phyloP scores from a whole-genome alignment of 352 stramenopile species.

The Pythium diclinum region DNA sequence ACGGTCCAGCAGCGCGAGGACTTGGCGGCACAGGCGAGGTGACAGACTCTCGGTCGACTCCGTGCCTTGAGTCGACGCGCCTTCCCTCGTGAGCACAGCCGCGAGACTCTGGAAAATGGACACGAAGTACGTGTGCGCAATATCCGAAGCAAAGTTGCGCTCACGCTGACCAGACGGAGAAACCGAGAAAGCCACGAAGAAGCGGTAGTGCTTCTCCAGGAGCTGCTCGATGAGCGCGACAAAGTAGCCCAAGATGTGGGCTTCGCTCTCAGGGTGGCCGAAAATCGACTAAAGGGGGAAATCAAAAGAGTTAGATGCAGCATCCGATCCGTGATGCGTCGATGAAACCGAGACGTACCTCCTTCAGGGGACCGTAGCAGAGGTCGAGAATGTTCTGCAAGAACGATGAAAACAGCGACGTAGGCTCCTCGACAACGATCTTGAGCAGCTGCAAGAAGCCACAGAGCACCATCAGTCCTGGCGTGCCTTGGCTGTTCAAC shows the following conservation, averaged over 20 bases:
- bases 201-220: conserved; percentile 78
- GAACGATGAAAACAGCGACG: conserved; percentile 66
- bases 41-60: conserved; percentile 29
- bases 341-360: conserved; percentile 34
- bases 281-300: conserved; percentile 57
- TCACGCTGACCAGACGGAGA: conserved; percentile 48
- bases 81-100: conserved; percentile 53
- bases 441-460: conserved; percentile 75
- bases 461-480: conserved; percentile 67
- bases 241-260: conserved; percentile 65
- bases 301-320: neutral
- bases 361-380: conserved; percentile 74
- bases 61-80: conserved; percentile 21
- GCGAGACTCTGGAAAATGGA: conserved; percentile 77
- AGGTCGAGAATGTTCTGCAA: conserved; percentile 74
- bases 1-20: conserved; percentile 61
- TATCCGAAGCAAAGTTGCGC: conserved; percentile 57
- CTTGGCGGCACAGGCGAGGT: conserved; percentile 66
- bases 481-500: conserved; percentile 55
- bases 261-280: conserved; percentile 64
- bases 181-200: conserved; percentile 65
- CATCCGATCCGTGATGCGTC: neutral
- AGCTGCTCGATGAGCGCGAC: conserved; percentile 70
- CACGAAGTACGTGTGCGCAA: conserved; percentile 67
- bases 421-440: conserved; percentile 77